Base-by-base conservation (phyloP, 768 basidiomycete species). In the Psilocybe azurescens region DNA sequence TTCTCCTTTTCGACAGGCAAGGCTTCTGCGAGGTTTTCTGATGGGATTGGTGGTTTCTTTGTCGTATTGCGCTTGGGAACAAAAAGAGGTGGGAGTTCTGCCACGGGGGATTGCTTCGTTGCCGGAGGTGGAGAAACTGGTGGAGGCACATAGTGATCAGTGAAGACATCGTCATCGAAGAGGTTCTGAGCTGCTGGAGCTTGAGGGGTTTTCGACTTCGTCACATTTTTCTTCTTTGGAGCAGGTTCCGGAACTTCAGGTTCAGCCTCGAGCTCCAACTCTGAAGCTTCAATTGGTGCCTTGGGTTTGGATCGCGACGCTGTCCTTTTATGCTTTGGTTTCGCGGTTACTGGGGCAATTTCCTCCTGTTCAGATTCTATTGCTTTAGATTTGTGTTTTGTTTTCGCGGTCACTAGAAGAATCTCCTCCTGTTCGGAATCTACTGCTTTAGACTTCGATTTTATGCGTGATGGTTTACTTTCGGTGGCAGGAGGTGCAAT, bases 281-380 rank as follows among this genome's bases (percentile, higher is more conserved):
- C 60, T 7, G 61, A 63, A n/a, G 52, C 55, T 51, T 61, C 57
- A 9, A 38, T 50, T 8, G 61, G 54, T n/a, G 58, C 54, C 56
- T 59, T 69, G 16, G 66, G 18, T 56, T 59, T 65, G 8, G 56
- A 59, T 52, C 53, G 67, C 8, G 70, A 62, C 53, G 28, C 67
- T 50, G 57, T 53, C 39, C 60, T 57, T 53, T 53, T 63, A 14
- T 58, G 55, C 30, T 53, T 56, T 9, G 51, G 50, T 52, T 67
- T 64, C 11, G 59, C 59, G 11, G 53, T 60, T 7, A 56, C 56
- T 16, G 33, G 57, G 51, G 62, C 32, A 41, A 41, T 54, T 48
- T 71, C 67, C 53, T 67, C 64, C 56, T 65, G 61, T 56, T 72
- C 70, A 3, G 63, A 54, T 61, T 71, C 63, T 61, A 53, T 38